phyloP scores from a whole-genome alignment of 176 grass and related monocot genomes.

The Aegilops longissima region DNA sequence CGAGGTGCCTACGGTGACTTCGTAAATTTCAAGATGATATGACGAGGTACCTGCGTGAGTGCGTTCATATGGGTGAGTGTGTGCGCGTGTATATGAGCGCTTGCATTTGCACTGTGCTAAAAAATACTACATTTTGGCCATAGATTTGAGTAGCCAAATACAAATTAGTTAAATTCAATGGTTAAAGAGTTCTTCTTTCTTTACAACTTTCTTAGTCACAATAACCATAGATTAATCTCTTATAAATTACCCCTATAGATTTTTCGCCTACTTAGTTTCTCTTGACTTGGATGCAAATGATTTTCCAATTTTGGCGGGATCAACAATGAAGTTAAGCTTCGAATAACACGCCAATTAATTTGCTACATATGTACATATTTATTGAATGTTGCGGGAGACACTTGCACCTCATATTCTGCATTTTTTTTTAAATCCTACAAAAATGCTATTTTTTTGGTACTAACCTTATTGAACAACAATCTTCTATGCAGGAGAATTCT shows the following conservation, averaged over 20 bases:
- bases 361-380: not conserved
- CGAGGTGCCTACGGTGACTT: too few species aligned
- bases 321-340: not conserved
- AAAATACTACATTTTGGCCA: too few species aligned
- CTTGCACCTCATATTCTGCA: not conserved
- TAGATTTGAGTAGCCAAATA: too few species aligned
- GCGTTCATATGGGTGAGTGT: too few species aligned
- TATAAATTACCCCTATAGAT: not conserved
- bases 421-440: not conserved
- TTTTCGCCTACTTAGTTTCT: not conserved
- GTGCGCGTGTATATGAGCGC: too few species aligned
- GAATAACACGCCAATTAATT: not conserved
- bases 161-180: not conserved
- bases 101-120: too few species aligned
- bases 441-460: not conserved
- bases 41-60: too few species aligned
- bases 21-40: too few species aligned
- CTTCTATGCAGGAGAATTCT: not conserved
- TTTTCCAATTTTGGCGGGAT: too few species aligned
- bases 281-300: not conserved
- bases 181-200: not conserved
- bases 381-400: not conserved
- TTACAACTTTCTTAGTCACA: not conserved
- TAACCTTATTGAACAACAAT: not conserved
- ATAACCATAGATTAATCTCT: not conserved